Evolutionary conservation across 495 filamentous ascomycete genomes (phyloP).

Genomic region (Neurospora hispaniola): DNA sequence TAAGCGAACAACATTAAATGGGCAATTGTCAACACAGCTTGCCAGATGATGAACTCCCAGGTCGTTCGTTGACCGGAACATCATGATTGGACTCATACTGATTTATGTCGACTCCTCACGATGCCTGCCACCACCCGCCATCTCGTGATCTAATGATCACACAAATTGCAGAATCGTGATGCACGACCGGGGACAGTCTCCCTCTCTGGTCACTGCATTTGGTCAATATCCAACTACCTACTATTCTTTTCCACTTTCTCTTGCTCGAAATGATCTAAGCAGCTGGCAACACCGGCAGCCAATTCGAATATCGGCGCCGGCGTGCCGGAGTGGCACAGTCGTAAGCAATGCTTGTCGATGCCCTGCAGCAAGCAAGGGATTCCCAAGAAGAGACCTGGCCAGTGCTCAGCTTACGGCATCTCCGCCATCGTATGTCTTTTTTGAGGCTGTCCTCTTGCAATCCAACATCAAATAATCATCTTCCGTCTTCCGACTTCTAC

Average conservation of each 20-base stretch:
- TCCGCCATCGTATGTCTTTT: not conserved
- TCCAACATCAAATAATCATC: not conserved
- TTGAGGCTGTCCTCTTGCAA: not conserved
- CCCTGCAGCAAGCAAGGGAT: not conserved
- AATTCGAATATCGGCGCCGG: not conserved
- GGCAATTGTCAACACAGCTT: not conserved
- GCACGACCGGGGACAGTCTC: not conserved
- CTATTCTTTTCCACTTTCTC: not conserved
- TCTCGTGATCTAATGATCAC: not conserved
- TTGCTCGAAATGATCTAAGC: not conserved
- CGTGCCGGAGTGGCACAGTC: not conserved
- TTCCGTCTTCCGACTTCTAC: not conserved
- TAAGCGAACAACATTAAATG: too few relatives aligned
- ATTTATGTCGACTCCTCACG: not conserved
- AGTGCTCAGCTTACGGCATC: constrained; percentile 3
- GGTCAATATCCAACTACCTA: not conserved
- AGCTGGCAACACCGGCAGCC: not conserved
- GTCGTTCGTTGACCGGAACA: too few relatives aligned
- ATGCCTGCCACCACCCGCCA: not conserved
- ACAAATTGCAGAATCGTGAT: not conserved
- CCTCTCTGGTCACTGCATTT: not conserved
- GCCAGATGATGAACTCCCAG: not conserved
- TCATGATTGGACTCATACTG: not conserved
- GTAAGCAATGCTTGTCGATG: not conserved
- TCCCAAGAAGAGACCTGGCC: not conserved